These are phyloP conservation scores for Dactylonectria estremocensis DNA, from an alignment of 2,329 filamentous ascomycete species.

Conservation along the genomic window DNA sequence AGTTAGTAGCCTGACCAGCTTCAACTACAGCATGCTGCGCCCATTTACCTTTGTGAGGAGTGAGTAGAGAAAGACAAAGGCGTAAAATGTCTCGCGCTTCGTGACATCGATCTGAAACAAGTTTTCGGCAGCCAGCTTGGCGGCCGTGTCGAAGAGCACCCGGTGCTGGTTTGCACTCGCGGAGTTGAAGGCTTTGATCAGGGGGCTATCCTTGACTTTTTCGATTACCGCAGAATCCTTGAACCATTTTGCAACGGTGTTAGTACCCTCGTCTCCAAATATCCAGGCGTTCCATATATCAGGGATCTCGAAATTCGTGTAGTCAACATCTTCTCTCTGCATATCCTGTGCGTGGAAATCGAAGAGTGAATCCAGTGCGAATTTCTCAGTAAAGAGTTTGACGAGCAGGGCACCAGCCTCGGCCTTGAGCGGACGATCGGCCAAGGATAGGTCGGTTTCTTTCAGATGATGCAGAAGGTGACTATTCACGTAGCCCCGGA, in stretches of 20 bases:
- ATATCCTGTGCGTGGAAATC: neutral
- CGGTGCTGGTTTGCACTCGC: neutral
- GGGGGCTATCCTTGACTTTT: conserved; percentile 20
- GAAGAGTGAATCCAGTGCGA: conserved; percentile 19
- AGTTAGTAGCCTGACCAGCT: neutral
- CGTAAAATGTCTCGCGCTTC: neutral
- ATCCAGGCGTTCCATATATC: neutral
- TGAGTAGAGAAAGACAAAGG: conserved; percentile 4
- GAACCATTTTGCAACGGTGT: conserved; percentile 25
- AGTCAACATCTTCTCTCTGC: neutral
- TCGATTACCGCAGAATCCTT: conserved; percentile 32
- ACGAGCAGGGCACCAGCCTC: conserved; percentile 25
- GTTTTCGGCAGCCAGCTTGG: neutral
- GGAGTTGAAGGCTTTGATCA: conserved; percentile 19
- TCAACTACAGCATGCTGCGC: neutral
- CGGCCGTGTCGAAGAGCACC: neutral
- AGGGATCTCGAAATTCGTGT: neutral
- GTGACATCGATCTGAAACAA: conserved; percentile 11
- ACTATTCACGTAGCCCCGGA: neutral
- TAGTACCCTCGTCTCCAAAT: neutral
- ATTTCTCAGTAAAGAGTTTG: conserved; percentile 26
- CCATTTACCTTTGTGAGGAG: conserved; percentile 8
- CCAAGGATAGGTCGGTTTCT: conserved; percentile 21
- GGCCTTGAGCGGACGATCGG: conserved; percentile 26
- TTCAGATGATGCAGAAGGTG: conserved; percentile 14